phyloP scores from a whole-genome alignment of 139 green algal species.

The Chlorella sorokiniana region DNA sequence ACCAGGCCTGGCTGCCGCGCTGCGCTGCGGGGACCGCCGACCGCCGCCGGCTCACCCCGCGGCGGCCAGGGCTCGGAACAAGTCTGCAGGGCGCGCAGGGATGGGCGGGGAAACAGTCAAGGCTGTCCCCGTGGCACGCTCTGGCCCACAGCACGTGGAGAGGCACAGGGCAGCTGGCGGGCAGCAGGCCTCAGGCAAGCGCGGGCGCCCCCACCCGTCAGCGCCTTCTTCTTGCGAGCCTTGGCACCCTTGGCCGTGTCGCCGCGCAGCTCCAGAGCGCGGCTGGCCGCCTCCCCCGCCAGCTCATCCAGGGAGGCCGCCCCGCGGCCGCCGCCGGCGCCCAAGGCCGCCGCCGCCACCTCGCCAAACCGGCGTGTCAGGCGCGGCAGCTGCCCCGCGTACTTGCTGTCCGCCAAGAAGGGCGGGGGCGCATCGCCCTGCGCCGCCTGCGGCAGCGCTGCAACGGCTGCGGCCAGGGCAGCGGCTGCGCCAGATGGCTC shows the following conservation, averaged over 20 bases:
- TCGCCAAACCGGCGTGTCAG: slow-evolving; percentile 32
- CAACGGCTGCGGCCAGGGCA: slow-evolving; percentile 15
- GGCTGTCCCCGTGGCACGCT: background rate
- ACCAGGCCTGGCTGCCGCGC: slow-evolving; percentile 54
- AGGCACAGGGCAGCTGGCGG: too few species aligned
- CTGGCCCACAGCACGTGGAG: background rate
- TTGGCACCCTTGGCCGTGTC: slow-evolving; percentile 75
- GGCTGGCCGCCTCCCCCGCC: slow-evolving; percentile 50
- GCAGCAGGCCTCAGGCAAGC: slow-evolving; percentile 1
- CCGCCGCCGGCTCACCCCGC: slow-evolving; percentile 63
- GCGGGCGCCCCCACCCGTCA: slow-evolving; percentile 61
- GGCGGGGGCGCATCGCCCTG: background rate
- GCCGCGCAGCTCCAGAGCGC: slow-evolving; percentile 57
- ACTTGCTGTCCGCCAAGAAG: slow-evolving; percentile 25
- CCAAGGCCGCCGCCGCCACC: slow-evolving; percentile 1
- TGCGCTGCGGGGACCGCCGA: slow-evolving; percentile 66
- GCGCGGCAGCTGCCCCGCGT: slow-evolving; percentile 26
- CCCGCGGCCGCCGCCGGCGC: background rate
- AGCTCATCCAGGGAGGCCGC: slow-evolving; percentile 58
- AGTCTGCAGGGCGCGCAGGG: slow-evolving; percentile 6
- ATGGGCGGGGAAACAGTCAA: background rate
- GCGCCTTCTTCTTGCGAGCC: slow-evolving; percentile 90
- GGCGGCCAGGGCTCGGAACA: slow-evolving; percentile 65
- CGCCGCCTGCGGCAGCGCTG: slow-evolving; percentile 47
- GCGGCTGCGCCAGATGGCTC: slow-evolving; percentile 48